phyloP scores from a whole-genome alignment of 768 basidiomycete species.

The Suillus fuscotomentosus region DNA sequence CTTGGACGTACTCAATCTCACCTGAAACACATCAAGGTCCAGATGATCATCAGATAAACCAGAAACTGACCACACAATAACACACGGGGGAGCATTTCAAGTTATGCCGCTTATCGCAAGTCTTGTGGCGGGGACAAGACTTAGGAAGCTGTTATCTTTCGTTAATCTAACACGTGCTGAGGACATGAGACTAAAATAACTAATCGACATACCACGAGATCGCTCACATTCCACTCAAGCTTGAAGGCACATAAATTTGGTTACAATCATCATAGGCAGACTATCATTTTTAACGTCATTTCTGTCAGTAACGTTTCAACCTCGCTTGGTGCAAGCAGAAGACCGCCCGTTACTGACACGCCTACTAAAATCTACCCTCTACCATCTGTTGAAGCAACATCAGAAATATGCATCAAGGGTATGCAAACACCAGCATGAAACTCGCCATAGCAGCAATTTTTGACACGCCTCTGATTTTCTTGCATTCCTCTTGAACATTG shows the following conservation, averaged over 20 bases:
- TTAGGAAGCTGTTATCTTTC: neutral
- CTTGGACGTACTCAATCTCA: constrained; percentile 72
- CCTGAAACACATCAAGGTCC: constrained; percentile 34
- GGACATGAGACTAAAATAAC: neutral
- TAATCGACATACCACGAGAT: constrained; percentile 13
- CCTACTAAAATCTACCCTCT: neutral
- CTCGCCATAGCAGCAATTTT: constrained; percentile 41
- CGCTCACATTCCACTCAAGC: constrained; percentile 12
- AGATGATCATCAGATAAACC: neutral
- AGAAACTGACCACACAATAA: constrained; percentile 22
- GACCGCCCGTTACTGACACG: neutral
- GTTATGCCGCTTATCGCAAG: neutral
- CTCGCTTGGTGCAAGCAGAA: neutral
- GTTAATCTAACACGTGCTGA: neutral
- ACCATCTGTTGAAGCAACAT: neutral
- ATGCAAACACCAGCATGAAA: neutral
- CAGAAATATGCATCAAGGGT: neutral
- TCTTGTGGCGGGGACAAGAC: neutral
- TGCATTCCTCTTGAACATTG: constrained; percentile 63
- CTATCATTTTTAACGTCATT: neutral
- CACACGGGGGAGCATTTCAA: constrained; percentile 13
- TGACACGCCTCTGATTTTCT: constrained; percentile 53
- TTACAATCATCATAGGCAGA: neutral
- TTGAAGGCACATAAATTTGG: neutral
- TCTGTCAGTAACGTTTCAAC: neutral